A percentile compares a stretch with the other conserved stretches of the same genome.
phyloP scores from a whole-genome alignment of 2,329 filamentous ascomycete genomes.

The Drechslerella stenobrocha region DNA sequence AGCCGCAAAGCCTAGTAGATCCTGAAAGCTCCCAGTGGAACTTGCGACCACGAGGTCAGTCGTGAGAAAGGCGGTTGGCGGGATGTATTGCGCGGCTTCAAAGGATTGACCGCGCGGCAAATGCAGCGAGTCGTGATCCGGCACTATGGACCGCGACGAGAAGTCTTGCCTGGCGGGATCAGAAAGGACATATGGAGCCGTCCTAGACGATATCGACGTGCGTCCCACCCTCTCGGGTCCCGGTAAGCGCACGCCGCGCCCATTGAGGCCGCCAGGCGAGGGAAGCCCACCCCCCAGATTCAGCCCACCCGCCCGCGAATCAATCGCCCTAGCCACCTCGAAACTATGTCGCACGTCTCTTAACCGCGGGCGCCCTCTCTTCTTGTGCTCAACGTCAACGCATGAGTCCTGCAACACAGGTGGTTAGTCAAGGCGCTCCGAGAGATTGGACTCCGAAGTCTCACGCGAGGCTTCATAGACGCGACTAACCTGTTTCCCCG shows the following conservation, averaged over 20 bases:
- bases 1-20: slow-evolving; percentile 40
- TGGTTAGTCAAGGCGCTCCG: slow-evolving; percentile 12
- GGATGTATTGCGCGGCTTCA: slow-evolving; percentile 26
- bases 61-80: slow-evolving; percentile 52
- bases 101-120: slow-evolving; percentile 55
- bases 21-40: slow-evolving; percentile 54
- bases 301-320: slow-evolving; percentile 46
- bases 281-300: slow-evolving; percentile 37
- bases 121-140: slow-evolving; percentile 61
- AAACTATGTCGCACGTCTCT: slow-evolving; percentile 66
- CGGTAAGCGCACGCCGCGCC: slow-evolving; percentile 46
- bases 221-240: slow-evolving; percentile 45
- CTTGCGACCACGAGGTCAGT: slow-evolving; percentile 56
- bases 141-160: slow-evolving; percentile 38
- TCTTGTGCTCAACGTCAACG: slow-evolving; percentile 83
- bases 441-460: neutral
- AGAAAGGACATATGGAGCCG: slow-evolving; percentile 41
- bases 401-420: slow-evolving; percentile 67
- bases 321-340: slow-evolving; percentile 54
- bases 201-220: slow-evolving; percentile 48
- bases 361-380: slow-evolving; percentile 74
- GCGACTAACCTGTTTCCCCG: slow-evolving; percentile 67
- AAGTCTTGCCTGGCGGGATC: slow-evolving; percentile 45
- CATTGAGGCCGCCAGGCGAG: slow-evolving; percentile 41
- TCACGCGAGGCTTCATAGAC: neutral